Evolutionary conservation across 306 rosid genomes (phyloP).

Genomic region (Acacia acuminata): DNA sequence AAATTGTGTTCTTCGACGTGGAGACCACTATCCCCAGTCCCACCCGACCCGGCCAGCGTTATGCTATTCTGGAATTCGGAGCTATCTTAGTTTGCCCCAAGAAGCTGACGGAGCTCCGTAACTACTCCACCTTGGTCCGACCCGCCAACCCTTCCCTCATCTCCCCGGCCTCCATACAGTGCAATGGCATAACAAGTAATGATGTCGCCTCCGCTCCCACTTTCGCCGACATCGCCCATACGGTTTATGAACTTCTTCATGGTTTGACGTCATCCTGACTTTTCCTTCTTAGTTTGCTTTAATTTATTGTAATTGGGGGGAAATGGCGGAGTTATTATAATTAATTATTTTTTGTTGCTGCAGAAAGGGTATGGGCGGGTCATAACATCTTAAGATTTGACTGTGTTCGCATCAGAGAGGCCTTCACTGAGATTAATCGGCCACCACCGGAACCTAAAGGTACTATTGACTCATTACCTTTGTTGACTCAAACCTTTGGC

Average conservation of each 20-base stretch:
- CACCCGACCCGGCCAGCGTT: conserved; percentile 51
- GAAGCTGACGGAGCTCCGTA: conserved; percentile 73
- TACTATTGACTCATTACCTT: conserved; percentile 67
- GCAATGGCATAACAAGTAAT: conserved; percentile 75
- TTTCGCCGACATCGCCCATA: conserved; percentile 61
- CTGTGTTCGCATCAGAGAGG: conserved; percentile 84
- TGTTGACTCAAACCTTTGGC: conserved; percentile 86
- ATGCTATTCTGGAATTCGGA: conserved; percentile 76
- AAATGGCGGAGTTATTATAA: neutral
- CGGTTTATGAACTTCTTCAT: conserved; percentile 80
- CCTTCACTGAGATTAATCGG: conserved; percentile 64
- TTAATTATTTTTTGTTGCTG: conserved; percentile 4
- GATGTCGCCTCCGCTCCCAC: conserved; percentile 65
- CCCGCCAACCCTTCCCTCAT: conserved; percentile 71
- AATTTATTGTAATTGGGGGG: neutral
- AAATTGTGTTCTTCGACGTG: conserved; percentile 87
- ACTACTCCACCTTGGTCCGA: conserved; percentile 66
- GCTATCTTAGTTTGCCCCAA: conserved; percentile 90
- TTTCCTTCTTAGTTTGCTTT: neutral
- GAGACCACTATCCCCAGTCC: conserved; percentile 77
- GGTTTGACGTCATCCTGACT: conserved; percentile 40
- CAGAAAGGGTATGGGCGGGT: conserved; percentile 97
- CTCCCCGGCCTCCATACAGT: conserved; percentile 61
- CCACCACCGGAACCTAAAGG: conserved; percentile 93
- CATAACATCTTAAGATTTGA: conserved; percentile 86